Conservation (phyloP, 2,329 filamentous ascomycete species). For the Botryotinia globosa region DNA sequence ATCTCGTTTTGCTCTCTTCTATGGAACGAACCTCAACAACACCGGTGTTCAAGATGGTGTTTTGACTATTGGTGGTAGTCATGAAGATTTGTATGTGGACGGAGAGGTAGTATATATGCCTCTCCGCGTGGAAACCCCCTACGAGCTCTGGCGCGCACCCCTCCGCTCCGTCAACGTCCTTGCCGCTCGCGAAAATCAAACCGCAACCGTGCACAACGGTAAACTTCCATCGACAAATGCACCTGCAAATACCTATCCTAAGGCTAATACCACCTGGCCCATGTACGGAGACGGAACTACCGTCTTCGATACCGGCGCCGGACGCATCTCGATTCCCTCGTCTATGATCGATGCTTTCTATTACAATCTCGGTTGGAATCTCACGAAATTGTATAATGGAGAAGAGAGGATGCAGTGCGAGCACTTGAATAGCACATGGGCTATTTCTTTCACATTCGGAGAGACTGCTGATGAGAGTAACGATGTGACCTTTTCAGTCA, state of each 20-base stretch:
- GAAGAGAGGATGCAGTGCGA: neutral
- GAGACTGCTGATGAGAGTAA: neutral
- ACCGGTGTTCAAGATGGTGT: neutral
- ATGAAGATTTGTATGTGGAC: constrained; percentile 16
- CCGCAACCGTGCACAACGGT: neutral
- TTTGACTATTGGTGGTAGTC: constrained; percentile 9
- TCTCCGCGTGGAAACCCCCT: neutral
- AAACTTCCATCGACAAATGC: neutral
- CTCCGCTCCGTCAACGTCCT: neutral
- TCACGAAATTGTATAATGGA: neutral
- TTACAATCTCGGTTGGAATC: constrained; percentile 4
- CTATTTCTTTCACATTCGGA: constrained; percentile 10
- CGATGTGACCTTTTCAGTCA: neutral
- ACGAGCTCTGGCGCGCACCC: neutral
- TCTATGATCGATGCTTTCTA: neutral
- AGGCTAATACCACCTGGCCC: neutral
- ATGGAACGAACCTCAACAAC: neutral
- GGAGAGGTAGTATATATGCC: constrained; percentile 7
- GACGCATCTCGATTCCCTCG: neutral
- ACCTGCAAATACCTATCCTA: neutral
- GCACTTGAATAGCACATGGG: constrained; percentile 11
- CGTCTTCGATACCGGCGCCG: constrained; percentile 18
- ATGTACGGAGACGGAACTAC: neutral
- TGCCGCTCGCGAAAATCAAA: neutral
- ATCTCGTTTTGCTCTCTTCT: constrained; percentile 8